Evolutionary conservation across 208 protist genomes (phyloP), one percentile per base, ranked within the genome.

Genomic region (Leishmania braziliensis): DNA sequence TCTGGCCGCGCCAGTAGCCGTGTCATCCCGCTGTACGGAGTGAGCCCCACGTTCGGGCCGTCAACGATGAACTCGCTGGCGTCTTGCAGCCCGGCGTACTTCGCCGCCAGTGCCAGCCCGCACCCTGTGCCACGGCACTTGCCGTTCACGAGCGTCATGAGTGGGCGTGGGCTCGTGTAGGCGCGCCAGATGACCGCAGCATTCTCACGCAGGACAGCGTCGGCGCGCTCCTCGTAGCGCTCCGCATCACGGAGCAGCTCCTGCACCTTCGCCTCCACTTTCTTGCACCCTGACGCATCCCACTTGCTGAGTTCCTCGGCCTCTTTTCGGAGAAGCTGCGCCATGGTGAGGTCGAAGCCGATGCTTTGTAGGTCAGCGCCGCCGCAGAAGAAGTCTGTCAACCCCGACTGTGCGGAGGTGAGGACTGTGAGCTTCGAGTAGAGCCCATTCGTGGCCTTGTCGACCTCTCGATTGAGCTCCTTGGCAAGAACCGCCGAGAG

Each of bases 121-220:
- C 90, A 93, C 26, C 96, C 96, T 20, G 92, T 96, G 63, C 93
- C 94, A 48, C 92, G 89, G 80, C 92, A 96, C 84, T 94, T 96
- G 71, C 96, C 96, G 88, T 97, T 98, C 66, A 97, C 90, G 12
- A 97, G 80, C 36, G 93, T 91, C 93, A 98, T 95, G 68, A 97
- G 84, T 18, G 96, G 95, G 6, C 93, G 89, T 0, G 93, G 81
- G 39, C 93, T 95, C 51, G 87, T 93, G 87, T 95, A 95, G 70
- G 86, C 86, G 54, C 93, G 91, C 89, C 91, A 97, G 65, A 98
- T 92, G 63, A 97, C 88, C 33, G 90, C 88, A 5, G 91, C 93
- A 77, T 96, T 88, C 74, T 93, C 87, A n/a, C 96, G 92, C 71
- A 98, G 72, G 36, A 79, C 78, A n/a, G 84, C 83, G 77, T 97